Conservation (phyloP, 2,329 filamentous ascomycete species). For the Coniochaeta hoffmannii region DNA sequence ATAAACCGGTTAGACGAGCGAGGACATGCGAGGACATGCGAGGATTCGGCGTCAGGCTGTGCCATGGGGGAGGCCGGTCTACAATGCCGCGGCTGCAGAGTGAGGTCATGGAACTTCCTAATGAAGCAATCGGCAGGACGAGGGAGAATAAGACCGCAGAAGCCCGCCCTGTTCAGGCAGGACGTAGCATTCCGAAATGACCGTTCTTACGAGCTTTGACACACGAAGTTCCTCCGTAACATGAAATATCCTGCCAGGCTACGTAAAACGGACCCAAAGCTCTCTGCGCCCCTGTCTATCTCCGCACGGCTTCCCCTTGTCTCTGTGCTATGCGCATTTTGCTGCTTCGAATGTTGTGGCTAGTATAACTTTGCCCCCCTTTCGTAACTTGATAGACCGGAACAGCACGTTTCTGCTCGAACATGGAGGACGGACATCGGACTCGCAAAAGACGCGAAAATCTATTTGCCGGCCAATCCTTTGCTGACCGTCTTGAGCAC, state of each 20-base stretch:
- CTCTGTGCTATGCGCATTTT: neutral
- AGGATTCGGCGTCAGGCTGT: no score
- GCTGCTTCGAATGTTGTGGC: slow-evolving; percentile 1
- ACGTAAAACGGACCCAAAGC: neutral
- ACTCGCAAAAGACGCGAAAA: neutral
- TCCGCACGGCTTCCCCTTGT: neutral
- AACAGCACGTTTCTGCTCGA: neutral
- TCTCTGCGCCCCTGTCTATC: neutral
- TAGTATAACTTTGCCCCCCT: neutral
- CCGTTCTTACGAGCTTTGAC: neutral
- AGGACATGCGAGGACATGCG: no score
- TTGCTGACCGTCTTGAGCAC: slow-evolving; percentile 62
- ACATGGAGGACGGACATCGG: neutral
- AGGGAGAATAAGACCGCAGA: neutral
- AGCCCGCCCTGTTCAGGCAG: neutral
- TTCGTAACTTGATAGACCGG: neutral
- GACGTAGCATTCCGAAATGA: neutral
- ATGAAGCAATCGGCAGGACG: no score
- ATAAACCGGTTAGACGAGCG: neutral
- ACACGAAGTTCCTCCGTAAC: neutral
- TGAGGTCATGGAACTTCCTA: no score
- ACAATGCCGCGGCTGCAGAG: no score
- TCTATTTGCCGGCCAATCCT: slow-evolving; percentile 35
- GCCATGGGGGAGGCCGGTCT: no score
- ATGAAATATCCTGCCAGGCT: neutral